Evolutionary conservation across 2,329 filamentous ascomycete species (phyloP), one percentile per base, ranked within the genome.

Genomic region (Trichoderma semiorbis): DNA sequence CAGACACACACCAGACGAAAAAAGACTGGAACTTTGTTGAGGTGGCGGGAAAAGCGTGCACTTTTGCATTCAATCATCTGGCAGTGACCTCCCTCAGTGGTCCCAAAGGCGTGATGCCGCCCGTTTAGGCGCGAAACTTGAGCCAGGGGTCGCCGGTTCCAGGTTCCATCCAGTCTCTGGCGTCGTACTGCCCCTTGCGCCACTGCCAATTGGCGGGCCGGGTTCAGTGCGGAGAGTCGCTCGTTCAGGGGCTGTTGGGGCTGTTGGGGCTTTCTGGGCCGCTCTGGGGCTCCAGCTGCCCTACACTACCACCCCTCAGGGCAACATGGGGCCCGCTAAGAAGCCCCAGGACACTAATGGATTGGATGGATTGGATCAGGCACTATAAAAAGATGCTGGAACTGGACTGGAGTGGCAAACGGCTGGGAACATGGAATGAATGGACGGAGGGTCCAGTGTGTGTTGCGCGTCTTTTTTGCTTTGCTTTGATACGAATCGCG

Each of bases 181-280:
- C 67, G 67, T 61, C 57, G 57, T 10, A 50, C 11, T 21, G 67
- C 66, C 66, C 66, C 66, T 69, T 39, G 66, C 65, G 53, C 65
- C 28, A 57, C 55, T 24, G 34, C 53, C 28, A 55, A 61, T 69
- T 69, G 67, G 67, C 39, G 34, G 34, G 14, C 36, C 57, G 43
- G n/a, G 7, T 26, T 24, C 53, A 47, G 55, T 47, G 66, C 62
- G 28, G 63, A 21, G 62, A 26, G 26, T 53, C 65, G 65, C 55
- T 36, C n/a, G 53, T 32, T 69, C 55, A 69, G 65, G 65, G 65
- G 65, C 53, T 60, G 18, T 28, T 47, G 43, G 43, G 43, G 43
- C 43, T 26, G 10, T 50, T 39, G 50, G 64, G 24, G 47, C 47
- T 34, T 34, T 36, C 64, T 57, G 43, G 64, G 47, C 36, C 62